phyloP scores from a whole-genome alignment of 495 filamentous ascomycete species.

The Xylaria venustula region DNA sequence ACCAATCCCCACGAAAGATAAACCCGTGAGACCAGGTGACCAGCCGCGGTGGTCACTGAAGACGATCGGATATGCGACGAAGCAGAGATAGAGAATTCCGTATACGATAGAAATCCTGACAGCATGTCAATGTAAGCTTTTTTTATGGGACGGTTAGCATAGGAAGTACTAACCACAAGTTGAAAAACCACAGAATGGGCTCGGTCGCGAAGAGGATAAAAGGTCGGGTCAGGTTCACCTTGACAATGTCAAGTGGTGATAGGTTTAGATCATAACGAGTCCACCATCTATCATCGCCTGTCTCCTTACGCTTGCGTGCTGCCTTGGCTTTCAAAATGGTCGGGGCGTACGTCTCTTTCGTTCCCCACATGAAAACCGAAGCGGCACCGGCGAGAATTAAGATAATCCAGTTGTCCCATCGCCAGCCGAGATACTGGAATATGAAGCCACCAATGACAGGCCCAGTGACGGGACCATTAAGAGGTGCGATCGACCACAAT shows the following conservation, averaged over 20 bases:
- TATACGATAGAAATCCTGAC: constrained; percentile 55
- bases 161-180: constrained; percentile 50
- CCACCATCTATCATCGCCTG: constrained; percentile 73
- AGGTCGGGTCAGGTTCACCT: constrained; percentile 71
- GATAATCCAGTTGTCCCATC: constrained; percentile 85
- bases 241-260: constrained; percentile 47
- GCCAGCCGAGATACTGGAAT: constrained; percentile 75
- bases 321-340: constrained; percentile 69
- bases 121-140: background rate
- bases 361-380: constrained; percentile 48
- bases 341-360: constrained; percentile 79
- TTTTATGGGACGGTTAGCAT: background rate
- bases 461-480: constrained; percentile 68
- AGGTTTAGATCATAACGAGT: constrained; percentile 69
- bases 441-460: constrained; percentile 76
- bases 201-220: constrained; percentile 78
- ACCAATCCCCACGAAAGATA: constrained; percentile 80
- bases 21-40: constrained; percentile 68
- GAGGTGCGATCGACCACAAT: constrained; percentile 73
- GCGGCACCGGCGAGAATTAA: constrained; percentile 65
- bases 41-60: constrained; percentile 72
- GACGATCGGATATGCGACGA: constrained; percentile 80
- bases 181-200: constrained; percentile 84
- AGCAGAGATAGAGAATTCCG: constrained; percentile 81
- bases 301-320: constrained; percentile 66